These are phyloP conservation scores for Trichoderma atroviride DNA, from an alignment of 2,329 filamentous ascomycete species.

Conservation along the genomic window DNA sequence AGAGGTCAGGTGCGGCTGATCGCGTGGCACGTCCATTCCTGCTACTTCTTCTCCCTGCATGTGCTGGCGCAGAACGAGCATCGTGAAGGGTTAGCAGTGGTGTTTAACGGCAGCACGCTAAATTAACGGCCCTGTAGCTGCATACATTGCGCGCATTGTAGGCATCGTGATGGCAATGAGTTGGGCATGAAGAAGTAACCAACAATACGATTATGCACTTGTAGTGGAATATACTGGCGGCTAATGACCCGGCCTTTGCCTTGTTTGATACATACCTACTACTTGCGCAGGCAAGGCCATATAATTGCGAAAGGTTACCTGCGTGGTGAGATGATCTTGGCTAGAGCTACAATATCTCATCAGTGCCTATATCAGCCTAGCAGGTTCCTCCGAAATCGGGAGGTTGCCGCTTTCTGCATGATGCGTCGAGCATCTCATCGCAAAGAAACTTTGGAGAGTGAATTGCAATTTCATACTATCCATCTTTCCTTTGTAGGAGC, in stretches of 20 bases:
- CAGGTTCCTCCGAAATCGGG: not conserved
- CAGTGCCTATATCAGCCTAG: no score
- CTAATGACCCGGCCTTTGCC: not conserved
- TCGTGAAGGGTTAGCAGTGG: constrained; percentile 8
- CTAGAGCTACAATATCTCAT: not conserved
- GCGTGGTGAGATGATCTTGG: not conserved
- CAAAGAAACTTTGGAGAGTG: not conserved
- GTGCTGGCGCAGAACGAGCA: not conserved
- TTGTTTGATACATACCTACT: not conserved
- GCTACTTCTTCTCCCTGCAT: constrained; percentile 14
- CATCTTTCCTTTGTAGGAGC: not conserved
- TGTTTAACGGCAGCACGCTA: constrained; percentile 4
- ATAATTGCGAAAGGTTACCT: no score
- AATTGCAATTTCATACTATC: not conserved
- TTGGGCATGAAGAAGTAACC: no score
- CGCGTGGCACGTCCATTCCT: constrained; percentile 15
- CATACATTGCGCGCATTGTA: not conserved
- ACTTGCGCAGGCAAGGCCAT: no score
- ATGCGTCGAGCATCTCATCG: not conserved
- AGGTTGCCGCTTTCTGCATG: not conserved
- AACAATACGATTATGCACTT: not conserved
- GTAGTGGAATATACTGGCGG: not conserved
- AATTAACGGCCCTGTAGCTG: not conserved
- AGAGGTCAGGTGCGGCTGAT: constrained; percentile 18
- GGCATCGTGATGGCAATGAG: not conserved